Base-by-base conservation (phyloP, 2,329 filamentous ascomycete genomes). In the Ilyonectria mors-panacis region DNA sequence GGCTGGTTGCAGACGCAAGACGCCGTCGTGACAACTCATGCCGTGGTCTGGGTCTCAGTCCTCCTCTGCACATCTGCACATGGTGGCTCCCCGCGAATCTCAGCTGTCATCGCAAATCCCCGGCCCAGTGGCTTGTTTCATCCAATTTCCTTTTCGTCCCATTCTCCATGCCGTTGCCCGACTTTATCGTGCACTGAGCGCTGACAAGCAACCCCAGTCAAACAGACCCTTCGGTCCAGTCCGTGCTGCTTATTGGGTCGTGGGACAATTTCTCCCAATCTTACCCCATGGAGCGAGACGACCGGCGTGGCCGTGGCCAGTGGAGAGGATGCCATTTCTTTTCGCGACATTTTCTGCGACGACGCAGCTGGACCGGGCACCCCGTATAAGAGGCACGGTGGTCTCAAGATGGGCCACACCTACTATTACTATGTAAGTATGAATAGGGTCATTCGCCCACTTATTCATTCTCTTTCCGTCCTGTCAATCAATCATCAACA, bases 401-500 rank as follows among this genome's bases (percentile, higher is more conserved):
- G 93, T 59, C 86, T 98, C 70, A 96, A 92, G 81, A 97, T 97
- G 93, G 95, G 95, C 50, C 90, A 92, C 67, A 96, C 92, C 17
- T 98, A 98, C 81, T 98, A 95, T 87, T 98, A 97, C 85, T 98
- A 96, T 82, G 94, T 97, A 85, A 82, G 93, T 57, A 64, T 64
- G 59, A 67, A 63, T 74, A 66, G 44, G 51, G 58, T 71, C 62
- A 59, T 58, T 69, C 33, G 59, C 56, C 45, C 61, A 54, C 59
- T 48, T 58, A 54, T 63, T 63, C 45, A 21, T 42, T 54, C 35
- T 55, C 35, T 55, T 54, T 33, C 9, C 47, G 42, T 48, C 35
- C 12, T n/a, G 10, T 54, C 53, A 50, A 62, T 58, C 62, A 61
- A 61, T 61, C 66, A 57, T 37, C 65, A 71, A 30, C 23, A 30